These are phyloP conservation scores for Gossypium laxum DNA, from an alignment of 441 rosid genomes.

Conservation along the genomic window DNA sequence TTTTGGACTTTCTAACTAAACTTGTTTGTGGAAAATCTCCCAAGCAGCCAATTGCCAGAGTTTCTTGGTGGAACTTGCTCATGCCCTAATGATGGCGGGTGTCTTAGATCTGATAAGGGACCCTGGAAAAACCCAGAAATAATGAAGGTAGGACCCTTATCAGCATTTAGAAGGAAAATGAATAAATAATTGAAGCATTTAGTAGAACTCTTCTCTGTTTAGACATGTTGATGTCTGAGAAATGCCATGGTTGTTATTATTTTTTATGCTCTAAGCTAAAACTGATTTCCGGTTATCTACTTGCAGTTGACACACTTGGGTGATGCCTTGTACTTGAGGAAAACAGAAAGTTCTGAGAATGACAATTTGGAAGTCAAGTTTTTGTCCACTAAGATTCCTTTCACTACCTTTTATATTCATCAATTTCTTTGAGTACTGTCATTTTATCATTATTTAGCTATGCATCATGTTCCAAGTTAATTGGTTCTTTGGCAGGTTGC, in stretches of 20 bases:
- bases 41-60: slow-evolving; percentile 74
- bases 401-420: slow-evolving; percentile 3
- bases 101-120: slow-evolving; percentile 71
- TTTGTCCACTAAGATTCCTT: slow-evolving; percentile 43
- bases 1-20: slow-evolving; percentile 13
- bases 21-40: slow-evolving; percentile 17
- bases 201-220: neutral
- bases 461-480: neutral
- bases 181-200: slow-evolving; percentile 1
- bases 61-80: slow-evolving; percentile 86
- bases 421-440: slow-evolving; percentile 7
- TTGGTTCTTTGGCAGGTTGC: slow-evolving; percentile 29
- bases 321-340: slow-evolving; percentile 46
- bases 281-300: slow-evolving; percentile 13
- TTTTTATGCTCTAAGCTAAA: neutral
- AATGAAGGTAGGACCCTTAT: slow-evolving; percentile 55
- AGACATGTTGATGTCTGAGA: neutral
- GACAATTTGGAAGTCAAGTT: slow-evolving; percentile 46
- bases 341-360: slow-evolving; percentile 42
- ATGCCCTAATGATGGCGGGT: slow-evolving; percentile 71
- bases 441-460: neutral
- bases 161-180: slow-evolving; percentile 5
- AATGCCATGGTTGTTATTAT: neutral
- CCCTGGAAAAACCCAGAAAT: slow-evolving; percentile 83
- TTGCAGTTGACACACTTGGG: slow-evolving; percentile 59